These are phyloP conservation scores for Nannochloropsis salina DNA, from an alignment of 108 stramenopile genomes.

Conservation along the genomic window DNA sequence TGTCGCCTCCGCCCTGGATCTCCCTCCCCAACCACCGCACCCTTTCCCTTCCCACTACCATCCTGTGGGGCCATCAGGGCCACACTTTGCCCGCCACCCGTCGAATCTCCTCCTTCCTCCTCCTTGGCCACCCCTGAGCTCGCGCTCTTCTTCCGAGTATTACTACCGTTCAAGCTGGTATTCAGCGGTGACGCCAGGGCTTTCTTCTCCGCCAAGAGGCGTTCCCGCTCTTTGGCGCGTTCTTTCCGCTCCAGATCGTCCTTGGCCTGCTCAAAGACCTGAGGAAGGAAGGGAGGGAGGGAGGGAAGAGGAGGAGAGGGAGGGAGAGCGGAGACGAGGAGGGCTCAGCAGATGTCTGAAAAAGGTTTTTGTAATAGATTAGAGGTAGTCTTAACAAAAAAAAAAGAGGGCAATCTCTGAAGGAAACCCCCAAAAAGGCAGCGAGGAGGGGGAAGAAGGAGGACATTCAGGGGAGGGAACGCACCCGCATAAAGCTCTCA, in stretches of 20 bases:
- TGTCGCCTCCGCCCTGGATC: background rate
- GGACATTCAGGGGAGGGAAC: background rate
- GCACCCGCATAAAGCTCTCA: constrained; percentile 43
- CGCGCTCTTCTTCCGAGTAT: background rate
- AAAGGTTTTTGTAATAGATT: too few relatives aligned
- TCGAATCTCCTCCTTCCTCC: background rate
- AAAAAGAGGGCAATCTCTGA: too few relatives aligned
- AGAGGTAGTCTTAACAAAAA: too few relatives aligned
- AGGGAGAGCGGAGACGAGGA: too few relatives aligned
- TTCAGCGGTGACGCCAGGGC: background rate
- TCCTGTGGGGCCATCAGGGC: background rate
- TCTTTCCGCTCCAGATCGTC: constrained; percentile 41
- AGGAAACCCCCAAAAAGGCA: background rate
- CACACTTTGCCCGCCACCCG: background rate
- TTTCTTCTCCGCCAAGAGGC: constrained; percentile 42
- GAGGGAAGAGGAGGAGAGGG: background rate
- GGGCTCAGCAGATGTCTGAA: too few relatives aligned
- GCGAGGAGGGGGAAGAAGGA: background rate
- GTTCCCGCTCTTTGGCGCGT: constrained; percentile 38
- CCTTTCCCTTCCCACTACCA: background rate
- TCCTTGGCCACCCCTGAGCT: background rate
- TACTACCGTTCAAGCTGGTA: background rate
- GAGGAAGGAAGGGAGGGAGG: background rate
- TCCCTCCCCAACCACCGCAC: background rate
- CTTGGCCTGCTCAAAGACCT: constrained; percentile 40